Conservation (phyloP, 768 basidiomycete species). For the Podaxis pistillaris region DNA sequence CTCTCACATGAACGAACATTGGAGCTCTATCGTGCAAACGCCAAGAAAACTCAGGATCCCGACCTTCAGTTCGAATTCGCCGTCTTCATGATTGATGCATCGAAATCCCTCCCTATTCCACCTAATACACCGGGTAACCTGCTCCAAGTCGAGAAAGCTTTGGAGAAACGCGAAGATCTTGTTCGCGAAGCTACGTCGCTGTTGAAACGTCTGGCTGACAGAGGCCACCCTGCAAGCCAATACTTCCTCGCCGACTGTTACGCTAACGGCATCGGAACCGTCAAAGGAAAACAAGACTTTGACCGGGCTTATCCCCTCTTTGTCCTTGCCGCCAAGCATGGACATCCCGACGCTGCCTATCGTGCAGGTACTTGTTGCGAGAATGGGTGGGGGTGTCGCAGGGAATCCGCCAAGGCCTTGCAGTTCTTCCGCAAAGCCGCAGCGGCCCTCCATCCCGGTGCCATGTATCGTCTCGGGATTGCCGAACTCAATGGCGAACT, state of each 20-base stretch:
- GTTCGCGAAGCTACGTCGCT: constrained; percentile 84
- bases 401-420: constrained; percentile 88
- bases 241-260: constrained; percentile 99
- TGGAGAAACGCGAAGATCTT: constrained; percentile 84
- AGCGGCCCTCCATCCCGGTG: constrained; percentile 87
- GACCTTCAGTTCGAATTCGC: constrained; percentile 98
- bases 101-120: constrained; percentile 84
- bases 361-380: constrained; percentile 97
- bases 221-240: constrained; percentile 92
- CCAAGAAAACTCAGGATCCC: constrained; percentile 98
- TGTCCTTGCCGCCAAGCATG: constrained; percentile 94
- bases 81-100: constrained; percentile 97
- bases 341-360: constrained; percentile 93
- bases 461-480: constrained; percentile 95
- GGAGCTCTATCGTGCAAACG: constrained; percentile 95
- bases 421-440: constrained; percentile 94
- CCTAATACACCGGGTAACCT: constrained; percentile 67
- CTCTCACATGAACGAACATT: constrained; percentile 95
- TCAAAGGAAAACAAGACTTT: constrained; percentile 90
- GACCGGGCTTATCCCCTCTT: constrained; percentile 97
- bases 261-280: constrained; percentile 95
- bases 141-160: constrained; percentile 76
- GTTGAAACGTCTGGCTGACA: constrained; percentile 88
- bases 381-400: constrained; percentile 97
- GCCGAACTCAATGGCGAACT: constrained; percentile 96